Percentiles rank a stretch among this genome's conserved stretches.
Conservation (phyloP, 1,139 yeast species). For the Saccharomyces hybrid region DNA sequence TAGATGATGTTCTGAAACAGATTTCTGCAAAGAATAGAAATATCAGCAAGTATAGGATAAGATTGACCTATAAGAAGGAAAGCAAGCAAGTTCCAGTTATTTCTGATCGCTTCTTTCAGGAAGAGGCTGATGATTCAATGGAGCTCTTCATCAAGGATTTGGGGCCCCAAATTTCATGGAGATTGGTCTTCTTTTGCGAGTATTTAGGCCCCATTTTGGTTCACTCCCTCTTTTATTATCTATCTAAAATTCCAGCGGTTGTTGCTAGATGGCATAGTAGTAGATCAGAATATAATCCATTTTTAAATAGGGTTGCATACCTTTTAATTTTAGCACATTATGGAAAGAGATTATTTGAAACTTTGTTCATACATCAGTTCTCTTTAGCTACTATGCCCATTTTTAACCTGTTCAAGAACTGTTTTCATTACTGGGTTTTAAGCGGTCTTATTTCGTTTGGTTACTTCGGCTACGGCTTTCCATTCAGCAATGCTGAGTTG, state of each 20-base stretch:
- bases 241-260: conserved; percentile 15
- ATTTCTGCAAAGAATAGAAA: conserved; percentile 41
- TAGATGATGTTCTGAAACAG: conserved; percentile 33
- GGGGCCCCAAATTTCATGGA: conserved; percentile 92
- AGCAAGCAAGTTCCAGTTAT: conserved; percentile 25
- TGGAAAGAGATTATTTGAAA: conserved; percentile 80
- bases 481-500: conserved; percentile 19
- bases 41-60: conserved; percentile 39
- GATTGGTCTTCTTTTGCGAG: conserved; percentile 77
- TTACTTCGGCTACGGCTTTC: conserved; percentile 60
- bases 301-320: conserved; percentile 25
- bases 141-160: conserved; percentile 64
- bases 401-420: conserved; percentile 78
- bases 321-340: conserved; percentile 63
- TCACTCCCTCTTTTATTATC: conserved; percentile 57
- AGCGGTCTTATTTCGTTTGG: conserved; percentile 68
- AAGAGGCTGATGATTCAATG: conserved; percentile 33
- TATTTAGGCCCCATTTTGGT: conserved; percentile 82
- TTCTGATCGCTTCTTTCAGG: conserved; percentile 23
- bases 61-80: conserved; percentile 32
- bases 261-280: conserved; percentile 11
- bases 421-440: conserved; percentile 83
- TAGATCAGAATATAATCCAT: conserved; percentile 15
- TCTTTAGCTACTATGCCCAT: conserved; percentile 90
- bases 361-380: conserved; percentile 73